Conservation (phyloP, 805 yeast genomes). For the Clavispora santaluciae region DNA sequence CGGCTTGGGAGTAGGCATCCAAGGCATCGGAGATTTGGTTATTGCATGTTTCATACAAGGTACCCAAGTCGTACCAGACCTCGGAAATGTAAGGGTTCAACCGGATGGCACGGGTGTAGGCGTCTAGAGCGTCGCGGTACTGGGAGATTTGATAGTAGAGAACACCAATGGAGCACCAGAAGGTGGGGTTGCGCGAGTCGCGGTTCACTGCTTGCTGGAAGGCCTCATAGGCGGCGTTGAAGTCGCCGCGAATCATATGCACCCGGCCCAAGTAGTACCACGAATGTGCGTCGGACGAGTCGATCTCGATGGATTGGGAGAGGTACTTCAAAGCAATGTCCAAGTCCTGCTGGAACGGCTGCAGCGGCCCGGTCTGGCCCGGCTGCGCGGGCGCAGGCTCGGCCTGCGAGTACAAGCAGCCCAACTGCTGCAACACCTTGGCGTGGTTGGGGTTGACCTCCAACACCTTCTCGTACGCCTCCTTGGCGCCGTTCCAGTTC, state of each 20-base stretch:
- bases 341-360: constrained; percentile 68
- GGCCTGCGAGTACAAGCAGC: constrained; percentile 82
- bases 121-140: constrained; percentile 94
- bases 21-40: constrained; percentile 92
- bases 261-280: constrained; percentile 98
- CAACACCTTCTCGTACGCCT: constrained; percentile 90
- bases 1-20: constrained; percentile 96
- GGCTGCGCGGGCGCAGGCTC: constrained; percentile 27
- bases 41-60: constrained; percentile 94
- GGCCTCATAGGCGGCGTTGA: constrained; percentile 94
- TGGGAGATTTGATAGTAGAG: constrained; percentile 94
- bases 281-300: constrained; percentile 86
- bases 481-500: constrained; percentile 87
- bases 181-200: constrained; percentile 94
- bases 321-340: constrained; percentile 78
- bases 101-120: constrained; percentile 93
- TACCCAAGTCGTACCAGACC: constrained; percentile 98
- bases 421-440: constrained; percentile 91
- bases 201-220: constrained; percentile 98
- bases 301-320: constrained; percentile 84
- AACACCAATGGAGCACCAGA: constrained; percentile 97
- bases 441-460: constrained; percentile 91
- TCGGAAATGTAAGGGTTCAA: constrained; percentile 94
- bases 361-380: constrained; percentile 15
- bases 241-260: constrained; percentile 93